A percentile compares a stretch with the other conserved stretches of the same genome.
Evolutionary conservation across 306 rosid species (phyloP).

Genomic region (Neltuma alba): DNA sequence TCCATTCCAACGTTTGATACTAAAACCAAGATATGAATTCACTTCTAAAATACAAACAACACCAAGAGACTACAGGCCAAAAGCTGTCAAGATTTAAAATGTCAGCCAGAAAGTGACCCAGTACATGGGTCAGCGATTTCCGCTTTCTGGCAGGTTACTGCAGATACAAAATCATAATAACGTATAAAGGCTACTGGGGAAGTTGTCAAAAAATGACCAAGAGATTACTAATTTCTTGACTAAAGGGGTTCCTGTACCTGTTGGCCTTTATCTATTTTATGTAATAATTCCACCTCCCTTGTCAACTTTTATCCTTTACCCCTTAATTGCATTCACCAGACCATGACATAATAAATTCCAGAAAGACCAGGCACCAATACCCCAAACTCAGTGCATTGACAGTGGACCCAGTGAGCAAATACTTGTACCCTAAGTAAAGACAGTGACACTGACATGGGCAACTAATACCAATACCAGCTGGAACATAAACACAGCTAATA

Average conservation of each 20-base stretch:
- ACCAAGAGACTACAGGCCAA: not conserved
- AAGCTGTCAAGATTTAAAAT: not conserved
- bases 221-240: not conserved
- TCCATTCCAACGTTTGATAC: not conserved
- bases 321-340: conserved; percentile 9
- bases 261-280: not conserved
- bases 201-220: conserved; percentile 1
- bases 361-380: not conserved
- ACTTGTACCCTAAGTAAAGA: not conserved
- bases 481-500: not conserved
- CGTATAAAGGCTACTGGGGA: not conserved
- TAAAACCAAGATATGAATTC: conserved; percentile 14
- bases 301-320: not conserved
- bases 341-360: not conserved
- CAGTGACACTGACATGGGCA: not conserved
- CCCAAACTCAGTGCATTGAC: conserved; percentile 4
- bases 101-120: not conserved
- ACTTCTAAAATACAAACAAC: not conserved
- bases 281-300: not conserved
- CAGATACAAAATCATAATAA: conserved; percentile 10
- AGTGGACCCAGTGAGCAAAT: not conserved
- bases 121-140: conserved; percentile 6
- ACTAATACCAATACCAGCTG: not conserved
- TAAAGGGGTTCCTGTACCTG: not conserved
- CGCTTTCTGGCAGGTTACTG: not conserved